These are phyloP conservation scores for Aspergillus latus DNA, from an alignment of 2,329 filamentous ascomycete genomes.

Conservation along the genomic window DNA sequence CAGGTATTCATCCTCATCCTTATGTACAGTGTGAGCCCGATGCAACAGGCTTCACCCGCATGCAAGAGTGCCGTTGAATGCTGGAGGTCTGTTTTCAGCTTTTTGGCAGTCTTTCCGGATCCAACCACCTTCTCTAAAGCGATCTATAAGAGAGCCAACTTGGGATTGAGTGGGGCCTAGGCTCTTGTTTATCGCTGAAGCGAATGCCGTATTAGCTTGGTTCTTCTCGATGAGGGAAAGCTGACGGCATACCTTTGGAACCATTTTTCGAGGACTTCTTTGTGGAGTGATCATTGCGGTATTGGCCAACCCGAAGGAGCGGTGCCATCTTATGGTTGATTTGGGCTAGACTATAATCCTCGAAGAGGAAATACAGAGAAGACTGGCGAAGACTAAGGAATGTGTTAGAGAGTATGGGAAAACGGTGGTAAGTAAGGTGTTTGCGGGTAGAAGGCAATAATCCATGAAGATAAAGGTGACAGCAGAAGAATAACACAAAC, in stretches of 20 bases:
- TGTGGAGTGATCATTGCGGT: not conserved
- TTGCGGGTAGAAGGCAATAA: no score
- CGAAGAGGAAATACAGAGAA: not conserved
- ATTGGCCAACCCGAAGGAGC: not conserved
- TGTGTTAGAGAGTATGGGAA: no score
- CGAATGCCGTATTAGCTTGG: not conserved
- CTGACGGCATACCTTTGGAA: not conserved
- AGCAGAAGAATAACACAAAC: no score
- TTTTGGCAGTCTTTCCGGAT: not conserved
- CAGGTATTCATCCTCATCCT: not conserved
- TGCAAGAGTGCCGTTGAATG: not conserved
- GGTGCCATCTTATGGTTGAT: not conserved
- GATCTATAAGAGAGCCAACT: not conserved
- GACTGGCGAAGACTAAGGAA: no score
- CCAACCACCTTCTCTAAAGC: not conserved
- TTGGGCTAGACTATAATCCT: not conserved
- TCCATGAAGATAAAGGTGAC: no score
- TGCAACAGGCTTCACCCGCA: not conserved
- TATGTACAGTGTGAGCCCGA: not conserved
- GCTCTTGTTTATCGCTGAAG: not conserved
- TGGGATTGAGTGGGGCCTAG: not conserved
- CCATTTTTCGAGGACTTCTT: not conserved
- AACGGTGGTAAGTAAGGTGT: no score
- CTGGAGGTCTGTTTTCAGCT: not conserved
- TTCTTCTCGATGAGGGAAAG: no score